These are phyloP conservation scores for Hygrophila difformis DNA, from an alignment of 257 asterid species.

Conservation along the genomic window DNA sequence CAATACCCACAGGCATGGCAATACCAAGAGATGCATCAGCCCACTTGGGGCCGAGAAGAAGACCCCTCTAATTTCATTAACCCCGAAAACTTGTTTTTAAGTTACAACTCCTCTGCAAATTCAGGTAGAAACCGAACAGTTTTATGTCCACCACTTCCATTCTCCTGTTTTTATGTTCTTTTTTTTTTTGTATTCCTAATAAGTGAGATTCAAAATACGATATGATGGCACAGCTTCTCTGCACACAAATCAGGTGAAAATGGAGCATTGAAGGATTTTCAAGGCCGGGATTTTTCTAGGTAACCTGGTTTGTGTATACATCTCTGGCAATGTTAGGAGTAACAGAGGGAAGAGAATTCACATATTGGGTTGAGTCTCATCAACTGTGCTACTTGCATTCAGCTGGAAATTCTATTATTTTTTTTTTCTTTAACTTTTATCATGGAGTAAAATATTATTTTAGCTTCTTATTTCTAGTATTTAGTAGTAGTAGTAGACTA, in stretches of 20 bases:
- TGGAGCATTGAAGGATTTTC: conserved; percentile 43
- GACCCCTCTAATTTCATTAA: conserved; percentile 48
- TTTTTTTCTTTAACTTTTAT: no score
- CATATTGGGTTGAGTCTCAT: conserved; percentile 18
- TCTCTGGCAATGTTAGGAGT: conserved; percentile 13
- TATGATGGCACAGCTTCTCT: conserved; percentile 33
- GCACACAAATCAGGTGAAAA: conserved; percentile 56
- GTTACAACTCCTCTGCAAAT: conserved; percentile 59
- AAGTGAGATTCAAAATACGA: not conserved
- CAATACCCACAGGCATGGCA: conserved; percentile 59
- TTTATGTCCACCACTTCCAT: no score
- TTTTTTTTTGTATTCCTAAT: not conserved
- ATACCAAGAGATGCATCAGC: conserved; percentile 45
- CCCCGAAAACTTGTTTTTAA: conserved; percentile 51
- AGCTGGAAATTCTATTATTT: conserved; percentile 23
- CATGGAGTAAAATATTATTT: no score
- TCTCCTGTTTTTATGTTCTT: no score
- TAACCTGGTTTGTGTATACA: conserved; percentile 15
- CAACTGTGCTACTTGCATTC: conserved; percentile 11
- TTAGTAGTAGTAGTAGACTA: no score
- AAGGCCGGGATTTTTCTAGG: conserved; percentile 8
- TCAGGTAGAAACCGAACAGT: conserved; percentile 34
- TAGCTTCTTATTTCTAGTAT: no score
- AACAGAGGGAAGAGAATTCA: conserved; percentile 17
- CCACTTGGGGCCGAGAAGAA: conserved; percentile 50